Conservation (phyloP, 257 asterid genomes). For the Capsicum baccatum region DNA sequence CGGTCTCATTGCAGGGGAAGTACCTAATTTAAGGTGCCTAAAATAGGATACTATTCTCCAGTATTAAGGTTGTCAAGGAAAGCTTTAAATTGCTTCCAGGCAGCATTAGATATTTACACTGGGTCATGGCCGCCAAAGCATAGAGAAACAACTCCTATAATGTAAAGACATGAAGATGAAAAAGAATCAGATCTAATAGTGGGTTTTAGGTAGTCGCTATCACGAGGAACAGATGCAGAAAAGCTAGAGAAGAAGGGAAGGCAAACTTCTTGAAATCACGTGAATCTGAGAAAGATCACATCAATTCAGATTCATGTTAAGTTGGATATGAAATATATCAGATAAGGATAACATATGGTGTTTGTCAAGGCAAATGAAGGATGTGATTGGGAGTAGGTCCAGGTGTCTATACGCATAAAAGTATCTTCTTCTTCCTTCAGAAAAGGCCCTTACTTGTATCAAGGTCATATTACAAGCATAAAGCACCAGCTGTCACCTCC, state of each 20-base stretch:
- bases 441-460: background rate
- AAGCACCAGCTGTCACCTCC: slow-evolving; percentile 20
- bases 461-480: background rate
- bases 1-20: background rate
- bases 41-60: background rate
- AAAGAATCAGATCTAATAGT: background rate
- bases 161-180: background rate
- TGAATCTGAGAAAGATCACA: background rate
- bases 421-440: background rate
- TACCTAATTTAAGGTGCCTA: background rate
- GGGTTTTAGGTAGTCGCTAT: background rate
- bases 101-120: background rate
- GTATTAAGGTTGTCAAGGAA: background rate
- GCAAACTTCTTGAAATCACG: background rate
- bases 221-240: background rate
- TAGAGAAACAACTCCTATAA: background rate
- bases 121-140: background rate
- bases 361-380: background rate
- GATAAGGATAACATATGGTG: background rate
- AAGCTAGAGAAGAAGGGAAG: background rate
- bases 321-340: background rate
- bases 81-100: background rate
- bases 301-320: background rate
- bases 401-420: slow-evolving; percentile 2
- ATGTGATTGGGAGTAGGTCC: background rate